Conservation (phyloP, 257 asterid genomes). For the Nicotiana undulata region DNA sequence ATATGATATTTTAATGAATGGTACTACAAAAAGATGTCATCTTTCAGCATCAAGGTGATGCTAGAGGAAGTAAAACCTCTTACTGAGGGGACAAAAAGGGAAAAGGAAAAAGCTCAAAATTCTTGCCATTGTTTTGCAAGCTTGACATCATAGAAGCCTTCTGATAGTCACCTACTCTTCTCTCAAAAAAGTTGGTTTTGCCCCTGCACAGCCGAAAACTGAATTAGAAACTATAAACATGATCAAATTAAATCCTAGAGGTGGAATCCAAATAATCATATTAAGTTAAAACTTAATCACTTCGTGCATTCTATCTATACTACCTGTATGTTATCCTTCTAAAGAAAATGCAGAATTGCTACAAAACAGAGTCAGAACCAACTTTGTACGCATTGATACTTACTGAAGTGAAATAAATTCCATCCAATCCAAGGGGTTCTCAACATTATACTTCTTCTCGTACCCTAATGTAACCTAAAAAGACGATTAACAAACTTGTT, state of each 20-base stretch:
- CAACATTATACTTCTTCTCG: slow-evolving; percentile 41
- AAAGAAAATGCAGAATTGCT: neutral
- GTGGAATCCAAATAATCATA: neutral
- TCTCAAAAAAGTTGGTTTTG: slow-evolving; percentile 70
- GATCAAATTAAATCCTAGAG: neutral
- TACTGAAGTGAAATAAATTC: slow-evolving; percentile 70
- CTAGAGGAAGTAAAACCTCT: neutral
- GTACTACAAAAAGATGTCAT: slow-evolving; percentile 2
- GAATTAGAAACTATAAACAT: neutral
- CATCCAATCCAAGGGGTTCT: slow-evolving; percentile 89
- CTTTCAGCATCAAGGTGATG: slow-evolving; percentile 16
- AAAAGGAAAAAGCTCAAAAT: slow-evolving; percentile 18
- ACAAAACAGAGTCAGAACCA: neutral
- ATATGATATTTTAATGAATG: slow-evolving; percentile 2
- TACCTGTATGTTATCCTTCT: neutral
- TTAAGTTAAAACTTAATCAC: neutral
- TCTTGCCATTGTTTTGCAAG: slow-evolving; percentile 42
- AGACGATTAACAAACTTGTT: neutral
- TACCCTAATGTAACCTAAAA: slow-evolving; percentile 64
- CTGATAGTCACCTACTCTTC: slow-evolving; percentile 73
- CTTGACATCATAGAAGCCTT: slow-evolving; percentile 76
- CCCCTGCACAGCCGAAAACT: slow-evolving; percentile 33
- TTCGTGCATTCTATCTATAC: neutral
- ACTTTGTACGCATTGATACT: slow-evolving; percentile 17
- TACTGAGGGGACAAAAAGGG: neutral